Evolutionary conservation across 2,329 filamentous ascomycete genomes (phyloP).

Genomic region (Ophiostoma sp.): DNA sequence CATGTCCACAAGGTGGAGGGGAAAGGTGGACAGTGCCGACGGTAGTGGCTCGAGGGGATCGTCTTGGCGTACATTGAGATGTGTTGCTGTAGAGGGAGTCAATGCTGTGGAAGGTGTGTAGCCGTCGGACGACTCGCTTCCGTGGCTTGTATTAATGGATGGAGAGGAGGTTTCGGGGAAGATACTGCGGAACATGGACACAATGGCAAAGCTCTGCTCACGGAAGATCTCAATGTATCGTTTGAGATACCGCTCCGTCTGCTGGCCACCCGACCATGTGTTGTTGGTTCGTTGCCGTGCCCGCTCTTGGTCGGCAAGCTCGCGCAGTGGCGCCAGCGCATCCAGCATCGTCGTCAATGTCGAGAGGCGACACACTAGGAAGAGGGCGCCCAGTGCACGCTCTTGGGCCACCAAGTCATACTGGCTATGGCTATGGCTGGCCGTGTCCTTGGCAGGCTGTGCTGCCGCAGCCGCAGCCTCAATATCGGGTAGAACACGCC

Average conservation of each 20-base stretch:
- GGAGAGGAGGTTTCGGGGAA: slow-evolving; percentile 50
- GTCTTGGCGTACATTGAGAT: not conserved
- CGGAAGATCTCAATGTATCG: slow-evolving; percentile 95
- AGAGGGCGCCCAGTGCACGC: slow-evolving; percentile 72
- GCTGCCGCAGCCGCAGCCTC: slow-evolving; percentile 26
- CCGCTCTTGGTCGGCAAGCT: slow-evolving; percentile 83
- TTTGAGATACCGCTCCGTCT: slow-evolving; percentile 91
- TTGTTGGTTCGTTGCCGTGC: slow-evolving; percentile 39
- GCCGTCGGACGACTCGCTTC: not conserved
- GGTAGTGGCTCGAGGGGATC: slow-evolving; percentile 55
- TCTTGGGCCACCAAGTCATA: slow-evolving; percentile 38
- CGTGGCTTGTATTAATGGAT: slow-evolving; percentile 18
- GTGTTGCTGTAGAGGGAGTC: slow-evolving; percentile 14
- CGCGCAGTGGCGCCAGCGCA: slow-evolving; percentile 76
- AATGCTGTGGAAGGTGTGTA: slow-evolving; percentile 2
- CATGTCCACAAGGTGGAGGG: slow-evolving; percentile 74
- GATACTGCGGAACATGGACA: slow-evolving; percentile 89
- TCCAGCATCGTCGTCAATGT: slow-evolving; percentile 74
- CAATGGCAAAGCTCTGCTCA: slow-evolving; percentile 92
- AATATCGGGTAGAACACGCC: slow-evolving; percentile 77
- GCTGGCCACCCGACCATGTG: slow-evolving; percentile 67
- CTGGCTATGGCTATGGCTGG: not conserved
- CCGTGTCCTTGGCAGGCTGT: not conserved
- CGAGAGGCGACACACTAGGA: slow-evolving; percentile 77
- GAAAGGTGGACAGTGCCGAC: slow-evolving; percentile 74